Percentiles rank a stretch among this genome's conserved stretches.
These are phyloP conservation scores for Lachnellula arida DNA, from an alignment of 2,329 filamentous ascomycete species.

Conservation along the genomic window DNA sequence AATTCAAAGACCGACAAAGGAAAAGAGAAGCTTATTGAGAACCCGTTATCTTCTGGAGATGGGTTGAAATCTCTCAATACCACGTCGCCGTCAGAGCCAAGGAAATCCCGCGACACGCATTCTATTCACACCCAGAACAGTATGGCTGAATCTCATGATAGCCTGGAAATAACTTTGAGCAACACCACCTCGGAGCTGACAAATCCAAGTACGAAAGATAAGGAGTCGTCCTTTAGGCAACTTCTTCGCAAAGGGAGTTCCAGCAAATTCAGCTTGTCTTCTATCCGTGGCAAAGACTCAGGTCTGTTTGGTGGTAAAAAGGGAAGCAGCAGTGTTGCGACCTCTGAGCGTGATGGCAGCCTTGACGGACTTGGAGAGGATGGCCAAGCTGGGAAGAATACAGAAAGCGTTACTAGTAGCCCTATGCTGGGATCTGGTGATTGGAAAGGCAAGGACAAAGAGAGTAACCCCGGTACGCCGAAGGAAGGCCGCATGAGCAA, in stretches of 20 bases:
- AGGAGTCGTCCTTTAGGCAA: slow-evolving; percentile 46
- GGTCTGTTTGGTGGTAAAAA: slow-evolving; percentile 50
- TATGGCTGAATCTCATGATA: slow-evolving; percentile 44
- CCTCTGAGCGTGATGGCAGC: slow-evolving; percentile 53
- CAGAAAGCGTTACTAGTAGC: slow-evolving; percentile 53
- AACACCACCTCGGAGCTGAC: slow-evolving; percentile 53
- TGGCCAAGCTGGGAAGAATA: slow-evolving; percentile 45
- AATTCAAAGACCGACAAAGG: slow-evolving; percentile 36
- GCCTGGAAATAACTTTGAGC: slow-evolving; percentile 50
- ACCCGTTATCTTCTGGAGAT: slow-evolving; percentile 31
- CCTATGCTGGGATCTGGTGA: slow-evolving; percentile 47
- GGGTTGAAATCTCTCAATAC: not conserved
- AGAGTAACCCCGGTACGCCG: slow-evolving; percentile 27
- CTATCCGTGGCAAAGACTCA: slow-evolving; percentile 49
- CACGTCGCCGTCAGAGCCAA: slow-evolving; percentile 46
- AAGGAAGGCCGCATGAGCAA: slow-evolving; percentile 29
- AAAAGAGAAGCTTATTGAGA: slow-evolving; percentile 36
- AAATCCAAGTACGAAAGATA: slow-evolving; percentile 43
- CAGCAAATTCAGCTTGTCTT: slow-evolving; percentile 60
- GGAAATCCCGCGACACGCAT: slow-evolving; percentile 51
- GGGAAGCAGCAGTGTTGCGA: slow-evolving; percentile 47
- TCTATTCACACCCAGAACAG: slow-evolving; percentile 56
- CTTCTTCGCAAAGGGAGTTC: slow-evolving; percentile 62
- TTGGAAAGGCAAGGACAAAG: slow-evolving; percentile 37
- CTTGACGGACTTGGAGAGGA: slow-evolving; percentile 52